Conservation (phyloP, 1,139 yeast genomes). For the Ogataea hybrid region DNA sequence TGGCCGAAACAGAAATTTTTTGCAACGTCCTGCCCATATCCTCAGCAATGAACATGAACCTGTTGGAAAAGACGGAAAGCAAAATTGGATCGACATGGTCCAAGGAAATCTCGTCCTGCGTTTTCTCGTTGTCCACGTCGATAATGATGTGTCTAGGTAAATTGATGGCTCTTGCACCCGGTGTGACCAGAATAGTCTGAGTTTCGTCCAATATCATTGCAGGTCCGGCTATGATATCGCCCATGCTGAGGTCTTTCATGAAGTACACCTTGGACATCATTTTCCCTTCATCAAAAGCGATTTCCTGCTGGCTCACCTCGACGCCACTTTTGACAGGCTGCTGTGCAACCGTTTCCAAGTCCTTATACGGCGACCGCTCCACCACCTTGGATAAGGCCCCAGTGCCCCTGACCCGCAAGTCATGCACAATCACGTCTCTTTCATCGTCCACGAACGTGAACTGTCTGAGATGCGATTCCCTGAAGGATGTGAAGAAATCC, state of each 20-base stretch:
- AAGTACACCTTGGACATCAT: constrained; percentile 31
- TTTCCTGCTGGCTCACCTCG: constrained; percentile 3
- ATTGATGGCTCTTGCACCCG: constrained; percentile 36
- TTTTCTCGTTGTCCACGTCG: constrained; percentile 26
- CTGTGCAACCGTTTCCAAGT: constrained; percentile 4
- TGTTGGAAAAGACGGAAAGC: constrained; percentile 74
- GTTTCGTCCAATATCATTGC: constrained; percentile 78
- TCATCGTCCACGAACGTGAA: constrained; percentile 42
- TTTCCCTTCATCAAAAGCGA: constrained; percentile 32
- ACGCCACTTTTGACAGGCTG: constrained; percentile 18
- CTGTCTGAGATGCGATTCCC: constrained; percentile 32
- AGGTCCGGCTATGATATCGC: constrained; percentile 62
- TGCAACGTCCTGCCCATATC: constrained; percentile 84
- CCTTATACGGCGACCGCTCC: constrained; percentile 30
- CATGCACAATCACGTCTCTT: constrained; percentile 68
- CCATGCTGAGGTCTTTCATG: constrained; percentile 38
- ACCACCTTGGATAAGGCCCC: constrained; percentile 33
- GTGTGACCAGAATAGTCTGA: constrained; percentile 77
- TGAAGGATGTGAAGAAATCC: constrained; percentile 20
- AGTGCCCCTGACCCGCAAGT: constrained; percentile 65
- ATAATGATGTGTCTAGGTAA: constrained; percentile 53
- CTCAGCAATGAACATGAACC: constrained; percentile 87
- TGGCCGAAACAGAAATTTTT: constrained; percentile 78
- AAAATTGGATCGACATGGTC: constrained; percentile 48
- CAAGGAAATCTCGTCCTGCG: constrained; percentile 4